Percentiles rank a stretch among this genome's conserved stretches.
These are phyloP conservation scores for Fallopia convolvulus DNA, from an alignment of 148 eudicot species.

Conservation along the genomic window DNA sequence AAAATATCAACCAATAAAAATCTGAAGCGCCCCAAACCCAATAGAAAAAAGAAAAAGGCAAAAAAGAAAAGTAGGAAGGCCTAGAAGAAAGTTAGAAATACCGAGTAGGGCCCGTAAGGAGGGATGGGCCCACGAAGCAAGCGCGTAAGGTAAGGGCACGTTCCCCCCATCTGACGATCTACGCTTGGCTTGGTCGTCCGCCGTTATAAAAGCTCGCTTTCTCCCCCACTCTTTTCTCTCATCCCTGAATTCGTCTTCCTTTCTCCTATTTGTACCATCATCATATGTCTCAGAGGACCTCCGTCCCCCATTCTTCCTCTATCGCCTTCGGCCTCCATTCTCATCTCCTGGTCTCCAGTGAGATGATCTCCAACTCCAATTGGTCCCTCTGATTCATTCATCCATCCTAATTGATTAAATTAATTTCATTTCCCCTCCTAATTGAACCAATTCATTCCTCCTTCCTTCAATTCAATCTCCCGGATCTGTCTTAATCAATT, in stretches of 20 bases:
- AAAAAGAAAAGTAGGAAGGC: not conserved
- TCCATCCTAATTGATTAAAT: no score
- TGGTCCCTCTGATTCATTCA: constrained; percentile 22
- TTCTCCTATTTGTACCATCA: not conserved
- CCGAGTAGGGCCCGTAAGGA: not conserved
- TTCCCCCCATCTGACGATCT: no score
- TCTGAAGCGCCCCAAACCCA: not conserved
- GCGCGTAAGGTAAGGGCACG: constrained; percentile 5
- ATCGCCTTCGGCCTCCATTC: constrained; percentile 59
- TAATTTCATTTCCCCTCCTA: not conserved
- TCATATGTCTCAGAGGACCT: constrained; percentile 72
- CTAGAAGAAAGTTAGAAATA: no score
- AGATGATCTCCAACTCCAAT: constrained; percentile 52
- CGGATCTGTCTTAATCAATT: no score
- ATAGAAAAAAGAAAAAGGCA: not conserved
- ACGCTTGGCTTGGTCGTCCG: not conserved
- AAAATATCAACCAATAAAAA: not conserved
- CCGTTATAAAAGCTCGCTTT: constrained; percentile 8
- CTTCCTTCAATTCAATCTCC: not conserved
- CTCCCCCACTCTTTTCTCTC: not conserved
- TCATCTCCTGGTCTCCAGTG: constrained; percentile 68
- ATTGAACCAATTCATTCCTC: not conserved
- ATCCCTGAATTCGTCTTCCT: not conserved
- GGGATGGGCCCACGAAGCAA: not conserved
- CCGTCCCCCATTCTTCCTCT: constrained; percentile 59